A percentile compares a stretch with the other conserved stretches of the same genome.
Evolutionary conservation across 2,329 filamentous ascomycete species (phyloP).

Genomic region (Achaetomium macrosporum): DNA sequence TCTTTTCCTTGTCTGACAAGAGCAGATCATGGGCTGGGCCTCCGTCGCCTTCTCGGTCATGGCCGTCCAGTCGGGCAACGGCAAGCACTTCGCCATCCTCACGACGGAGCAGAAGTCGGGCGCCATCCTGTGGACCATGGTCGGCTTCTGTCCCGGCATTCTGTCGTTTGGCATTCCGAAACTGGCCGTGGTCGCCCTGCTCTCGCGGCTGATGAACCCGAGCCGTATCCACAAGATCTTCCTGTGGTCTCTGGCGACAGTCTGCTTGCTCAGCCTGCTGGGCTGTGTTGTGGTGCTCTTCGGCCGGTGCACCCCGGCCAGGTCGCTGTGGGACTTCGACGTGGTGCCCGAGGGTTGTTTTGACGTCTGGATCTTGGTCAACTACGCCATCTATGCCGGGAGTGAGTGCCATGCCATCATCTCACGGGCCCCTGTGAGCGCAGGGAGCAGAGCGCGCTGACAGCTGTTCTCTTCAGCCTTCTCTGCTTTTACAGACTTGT

Average conservation of each 20-base stretch:
- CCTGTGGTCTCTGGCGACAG: constrained; percentile 33
- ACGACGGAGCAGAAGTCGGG: constrained; percentile 25
- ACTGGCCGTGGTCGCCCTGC: constrained; percentile 35
- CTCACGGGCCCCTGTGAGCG: too few species aligned
- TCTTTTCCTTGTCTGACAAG: not conserved
- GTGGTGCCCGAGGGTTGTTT: constrained; percentile 14
- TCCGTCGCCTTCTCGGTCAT: constrained; percentile 31
- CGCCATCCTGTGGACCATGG: constrained; percentile 31
- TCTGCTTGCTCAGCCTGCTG: constrained; percentile 29
- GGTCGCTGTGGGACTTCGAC: constrained; percentile 35
- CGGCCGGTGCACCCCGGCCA: constrained; percentile 36
- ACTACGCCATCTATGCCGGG: constrained; percentile 29
- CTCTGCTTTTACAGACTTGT: constrained; percentile 29
- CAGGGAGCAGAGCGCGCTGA: too few species aligned
- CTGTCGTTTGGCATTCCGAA: constrained; percentile 38
- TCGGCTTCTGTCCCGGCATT: constrained; percentile 34
- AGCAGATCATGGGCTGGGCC: constrained; percentile 30
- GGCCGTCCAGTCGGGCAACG: constrained; percentile 34
- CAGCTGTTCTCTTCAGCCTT: constrained; percentile 24
- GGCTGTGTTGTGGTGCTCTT: constrained; percentile 37
- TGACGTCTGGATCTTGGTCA: constrained; percentile 29
- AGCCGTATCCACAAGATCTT: not conserved
- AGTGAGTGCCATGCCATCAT: too few species aligned
- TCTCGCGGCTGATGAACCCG: constrained; percentile 36
- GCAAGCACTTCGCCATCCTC: constrained; percentile 33